phyloP scores from a whole-genome alignment of 768 basidiomycete genomes.

The Pleurotus djamor region DNA sequence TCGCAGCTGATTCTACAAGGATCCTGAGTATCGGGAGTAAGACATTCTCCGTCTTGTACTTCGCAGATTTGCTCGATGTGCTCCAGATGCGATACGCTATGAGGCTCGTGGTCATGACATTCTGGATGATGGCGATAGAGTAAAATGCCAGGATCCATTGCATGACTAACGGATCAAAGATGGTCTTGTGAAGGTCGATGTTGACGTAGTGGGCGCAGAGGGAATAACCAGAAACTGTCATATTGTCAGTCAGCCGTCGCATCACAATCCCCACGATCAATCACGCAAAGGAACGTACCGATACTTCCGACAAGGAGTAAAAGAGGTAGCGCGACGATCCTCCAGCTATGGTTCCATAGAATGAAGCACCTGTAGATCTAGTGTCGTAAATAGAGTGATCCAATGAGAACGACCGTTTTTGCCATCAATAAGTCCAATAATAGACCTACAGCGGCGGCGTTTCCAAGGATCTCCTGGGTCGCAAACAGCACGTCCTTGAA shows the following conservation, averaged over 20 bases:
- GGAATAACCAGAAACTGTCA: conserved; percentile 14
- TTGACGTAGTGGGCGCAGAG: conserved; percentile 11
- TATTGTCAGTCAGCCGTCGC: not conserved
- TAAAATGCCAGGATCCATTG: conserved; percentile 17
- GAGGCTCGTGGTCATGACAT: conserved; percentile 16
- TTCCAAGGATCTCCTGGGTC: conserved; percentile 16
- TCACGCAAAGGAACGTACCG: conserved; percentile 2
- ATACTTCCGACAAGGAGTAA: conserved; percentile 11
- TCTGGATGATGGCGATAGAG: conserved; percentile 15
- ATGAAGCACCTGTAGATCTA: conserved; percentile 22
- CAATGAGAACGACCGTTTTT: not conserved
- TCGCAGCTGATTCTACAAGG: conserved; percentile 15
- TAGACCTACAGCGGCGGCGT: conserved; percentile 12
- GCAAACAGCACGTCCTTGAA: conserved; percentile 15
- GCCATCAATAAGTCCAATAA: too few relatives aligned
- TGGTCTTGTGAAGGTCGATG: conserved; percentile 5
- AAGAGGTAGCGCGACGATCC: conserved; percentile 12
- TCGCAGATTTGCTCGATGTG: conserved; percentile 7
- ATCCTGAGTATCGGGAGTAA: conserved; percentile 13
- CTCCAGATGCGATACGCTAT: conserved; percentile 17
- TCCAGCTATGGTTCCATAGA: conserved; percentile 12
- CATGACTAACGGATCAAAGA: conserved; percentile 12
- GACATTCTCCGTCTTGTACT: conserved; percentile 2
- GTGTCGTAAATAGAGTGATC: too few relatives aligned
- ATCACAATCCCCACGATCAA: too few relatives aligned